Base-by-base conservation (phyloP, 2,329 filamentous ascomycete species). In the Fusarium odoratissimum region DNA sequence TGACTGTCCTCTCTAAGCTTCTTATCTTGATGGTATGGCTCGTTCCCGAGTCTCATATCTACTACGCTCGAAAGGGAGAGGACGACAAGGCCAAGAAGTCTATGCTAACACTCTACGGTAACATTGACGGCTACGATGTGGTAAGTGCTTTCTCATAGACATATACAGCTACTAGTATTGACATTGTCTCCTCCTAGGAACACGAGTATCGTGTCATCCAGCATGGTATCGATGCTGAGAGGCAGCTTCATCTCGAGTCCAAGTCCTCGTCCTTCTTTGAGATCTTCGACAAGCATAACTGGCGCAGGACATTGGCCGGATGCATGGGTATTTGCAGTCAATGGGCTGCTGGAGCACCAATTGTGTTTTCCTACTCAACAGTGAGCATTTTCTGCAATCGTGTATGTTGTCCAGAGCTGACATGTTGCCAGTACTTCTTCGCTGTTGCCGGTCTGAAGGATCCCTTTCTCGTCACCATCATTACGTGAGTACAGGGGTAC, bases 291-390 rank as follows among this genome's bases (percentile, higher is more conserved):
- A 40, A 40, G 30, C 37, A 49, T 35, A 63, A 67, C 41, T 67
- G 64, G 64, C 64, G 64, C 33, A 64, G 64, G 33, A 67, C 60
- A 11, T 30, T 67, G 19, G 64, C 64, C 17, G 64, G 64, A 28
- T 67, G 60, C 49, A 64, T 67, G 64, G 64, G 64, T n/a, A 67
- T 67, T 7, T 67, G 64, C 25, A 67, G 64, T 21, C 64, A 67
- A 30, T 67, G 64, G 60, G 54, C 60, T 21, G 60, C 64, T 14
- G 64, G 64, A 51, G 64, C 64, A 9, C 64, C 64, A 23, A 67
- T 67, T 23, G 60, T 67, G 16, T 67, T 67, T 16, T 37, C 46
- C 1, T 67, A 67, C 35, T 57, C 60, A 11, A 67, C 49, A 28
- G 33, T 28, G 21, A 16, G 33, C 25, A 8, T 16, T 8, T 2